Percentiles rank a stretch among this genome's conserved stretches.
Evolutionary conservation across 2,329 filamentous ascomycete species (phyloP).

Genomic region (Tolypocladium amazonense): DNA sequence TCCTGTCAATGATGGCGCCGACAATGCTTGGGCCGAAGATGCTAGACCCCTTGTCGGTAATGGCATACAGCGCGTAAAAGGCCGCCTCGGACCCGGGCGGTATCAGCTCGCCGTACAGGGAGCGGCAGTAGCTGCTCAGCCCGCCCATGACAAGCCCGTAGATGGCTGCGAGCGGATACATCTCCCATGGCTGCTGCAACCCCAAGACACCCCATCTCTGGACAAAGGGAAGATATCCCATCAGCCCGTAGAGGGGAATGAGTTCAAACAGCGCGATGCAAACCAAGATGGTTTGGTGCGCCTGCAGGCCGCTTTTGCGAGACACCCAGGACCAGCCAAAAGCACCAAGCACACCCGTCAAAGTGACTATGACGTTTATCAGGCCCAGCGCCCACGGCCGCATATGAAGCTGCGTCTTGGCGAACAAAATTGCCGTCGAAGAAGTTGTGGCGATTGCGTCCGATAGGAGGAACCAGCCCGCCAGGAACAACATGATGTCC

Average conservation of each 20-base stretch:
- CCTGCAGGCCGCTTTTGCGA: conserved; percentile 54
- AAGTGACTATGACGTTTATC: conserved; percentile 87
- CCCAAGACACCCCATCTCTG: conserved; percentile 65
- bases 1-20: conserved; percentile 78
- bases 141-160: conserved; percentile 95
- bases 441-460: conserved; percentile 93
- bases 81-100: conserved; percentile 90
- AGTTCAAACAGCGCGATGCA: conserved; percentile 86
- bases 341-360: conserved; percentile 74
- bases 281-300: conserved; percentile 82
- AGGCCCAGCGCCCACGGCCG: conserved; percentile 75
- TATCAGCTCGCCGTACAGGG: conserved; percentile 85
- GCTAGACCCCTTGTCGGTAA: conserved; percentile 92
- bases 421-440: conserved; percentile 89
- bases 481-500: conserved; percentile 70
- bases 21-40: conserved; percentile 93
- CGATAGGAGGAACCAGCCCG: conserved; percentile 87
- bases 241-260: conserved; percentile 82
- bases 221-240: conserved; percentile 78
- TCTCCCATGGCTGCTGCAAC: conserved; percentile 91
- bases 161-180: conserved; percentile 84
- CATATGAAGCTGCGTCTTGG: conserved; percentile 90
- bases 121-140: conserved; percentile 81
- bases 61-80: conserved; percentile 93
- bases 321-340: conserved; percentile 83